Evolutionary conservation across 805 yeast species (phyloP).

Genomic region (Cephaloascus fragrans): DNA sequence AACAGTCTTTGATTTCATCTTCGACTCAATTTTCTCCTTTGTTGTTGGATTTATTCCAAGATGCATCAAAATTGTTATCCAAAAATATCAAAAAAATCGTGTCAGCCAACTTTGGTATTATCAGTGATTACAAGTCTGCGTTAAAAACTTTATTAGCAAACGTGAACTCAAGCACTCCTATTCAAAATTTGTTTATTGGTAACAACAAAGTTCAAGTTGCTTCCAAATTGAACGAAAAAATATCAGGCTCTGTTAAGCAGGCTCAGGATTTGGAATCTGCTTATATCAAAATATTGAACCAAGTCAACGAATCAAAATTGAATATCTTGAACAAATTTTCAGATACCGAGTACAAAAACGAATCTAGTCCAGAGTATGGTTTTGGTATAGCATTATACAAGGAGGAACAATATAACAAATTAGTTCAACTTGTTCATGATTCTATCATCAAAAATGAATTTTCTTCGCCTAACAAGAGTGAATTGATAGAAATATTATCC

Average conservation of each 20-base stretch:
- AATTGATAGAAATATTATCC: slow-evolving; percentile 48
- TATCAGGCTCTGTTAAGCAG: slow-evolving; percentile 29
- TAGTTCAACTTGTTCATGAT: slow-evolving; percentile 33
- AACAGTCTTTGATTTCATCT: slow-evolving; percentile 41
- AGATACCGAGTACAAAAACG: slow-evolving; percentile 31
- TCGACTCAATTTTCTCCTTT: slow-evolving; percentile 50
- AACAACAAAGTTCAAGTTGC: slow-evolving; percentile 17
- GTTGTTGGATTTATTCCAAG: slow-evolving; percentile 65
- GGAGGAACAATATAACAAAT: slow-evolving; percentile 38
- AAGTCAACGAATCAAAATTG: slow-evolving; percentile 48
- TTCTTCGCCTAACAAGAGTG: slow-evolving; percentile 31
- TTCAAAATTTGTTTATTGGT: slow-evolving; percentile 59
- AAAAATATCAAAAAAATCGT: slow-evolving; percentile 41
- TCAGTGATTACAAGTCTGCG: slow-evolving; percentile 26
- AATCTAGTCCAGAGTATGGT: slow-evolving; percentile 75
- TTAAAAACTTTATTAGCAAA: slow-evolving; percentile 42
- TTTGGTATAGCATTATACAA: slow-evolving; percentile 63
- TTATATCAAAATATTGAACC: slow-evolving; percentile 65
- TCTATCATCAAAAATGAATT: slow-evolving; percentile 36
- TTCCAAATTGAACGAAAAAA: slow-evolving; percentile 16
- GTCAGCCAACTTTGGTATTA: slow-evolving; percentile 44
- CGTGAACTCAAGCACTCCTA: slow-evolving; percentile 40
- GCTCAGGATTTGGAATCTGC: slow-evolving; percentile 60
- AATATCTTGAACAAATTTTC: slow-evolving; percentile 52
- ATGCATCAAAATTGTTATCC: slow-evolving; percentile 34